Evolutionary conservation across 1,284 basidiomycete species (phyloP).

Genomic region (Irpex sp.): DNA sequence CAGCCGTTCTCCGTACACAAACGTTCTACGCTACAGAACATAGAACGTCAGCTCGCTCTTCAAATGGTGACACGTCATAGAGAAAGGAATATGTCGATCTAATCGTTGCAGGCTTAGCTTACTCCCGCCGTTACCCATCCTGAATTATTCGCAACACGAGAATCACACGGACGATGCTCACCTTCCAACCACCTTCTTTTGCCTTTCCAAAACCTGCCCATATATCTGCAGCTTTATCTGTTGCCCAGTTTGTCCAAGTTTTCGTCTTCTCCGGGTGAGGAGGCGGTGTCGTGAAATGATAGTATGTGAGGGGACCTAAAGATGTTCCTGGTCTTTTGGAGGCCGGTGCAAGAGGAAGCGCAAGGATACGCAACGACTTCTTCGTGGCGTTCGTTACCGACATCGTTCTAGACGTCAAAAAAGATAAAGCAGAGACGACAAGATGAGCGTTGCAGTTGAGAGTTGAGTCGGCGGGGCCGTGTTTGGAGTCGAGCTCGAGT

Average conservation of each 20-base stretch:
- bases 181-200: constrained; percentile 64
- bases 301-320: constrained; percentile 36
- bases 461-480: not conserved
- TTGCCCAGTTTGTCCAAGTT: constrained; percentile 36
- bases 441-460: not conserved
- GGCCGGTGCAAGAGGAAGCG: constrained; percentile 37
- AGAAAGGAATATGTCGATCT: not conserved
- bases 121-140: not conserved
- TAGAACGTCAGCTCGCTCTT: not conserved
- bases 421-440: not conserved
- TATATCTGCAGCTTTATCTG: constrained; percentile 45
- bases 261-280: constrained; percentile 18
- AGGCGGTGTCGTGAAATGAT: constrained; percentile 41
- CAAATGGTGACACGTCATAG: not conserved
- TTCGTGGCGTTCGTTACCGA: constrained; percentile 21
- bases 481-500: constrained; percentile 5
- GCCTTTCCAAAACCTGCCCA: constrained; percentile 70
- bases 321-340: constrained; percentile 15
- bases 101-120: not conserved
- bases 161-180: constrained; percentile 23
- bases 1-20: constrained; percentile 60
- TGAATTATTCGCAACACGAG: not conserved
- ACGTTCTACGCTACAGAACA: constrained; percentile 47
- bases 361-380: constrained; percentile 43
- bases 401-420: constrained; percentile 19